Conservation (phyloP, 2,329 filamentous ascomycete species). For the Shiraia sp. region DNA sequence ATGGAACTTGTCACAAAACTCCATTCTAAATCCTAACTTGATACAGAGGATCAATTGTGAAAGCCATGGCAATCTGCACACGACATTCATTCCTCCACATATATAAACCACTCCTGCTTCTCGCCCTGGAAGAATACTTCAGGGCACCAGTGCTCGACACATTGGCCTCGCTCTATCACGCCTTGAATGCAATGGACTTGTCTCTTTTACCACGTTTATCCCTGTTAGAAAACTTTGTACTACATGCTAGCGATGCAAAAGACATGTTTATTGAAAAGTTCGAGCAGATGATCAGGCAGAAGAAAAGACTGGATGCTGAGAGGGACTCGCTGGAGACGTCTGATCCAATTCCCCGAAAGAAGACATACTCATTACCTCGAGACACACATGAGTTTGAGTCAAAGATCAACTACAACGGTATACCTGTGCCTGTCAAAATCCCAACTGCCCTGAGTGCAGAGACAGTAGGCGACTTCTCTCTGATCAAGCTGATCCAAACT, state of each 20-base stretch:
- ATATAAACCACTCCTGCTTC: slow-evolving; percentile 91
- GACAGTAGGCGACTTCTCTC: slow-evolving; percentile 94
- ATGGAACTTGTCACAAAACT: slow-evolving; percentile 9
- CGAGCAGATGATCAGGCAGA: slow-evolving; percentile 86
- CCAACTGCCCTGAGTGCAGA: slow-evolving; percentile 92
- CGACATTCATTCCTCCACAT: slow-evolving; percentile 97
- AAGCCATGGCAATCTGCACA: slow-evolving; percentile 98
- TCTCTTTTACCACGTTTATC: slow-evolving; percentile 89
- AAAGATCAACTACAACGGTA: slow-evolving; percentile 92
- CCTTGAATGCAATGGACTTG: slow-evolving; percentile 95
- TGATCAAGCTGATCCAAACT: slow-evolving; percentile 95
- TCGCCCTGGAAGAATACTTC: slow-evolving; percentile 96
- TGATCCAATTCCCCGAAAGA: slow-evolving; percentile 54
- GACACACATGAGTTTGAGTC: slow-evolving; percentile 99
- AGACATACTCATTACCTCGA: slow-evolving; percentile 75
- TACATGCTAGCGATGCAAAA: slow-evolving; percentile 90
- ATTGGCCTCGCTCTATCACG: slow-evolving; percentile 82
- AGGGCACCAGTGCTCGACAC: slow-evolving; percentile 88
- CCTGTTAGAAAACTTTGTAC: slow-evolving; percentile 78
- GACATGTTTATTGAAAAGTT: slow-evolving; percentile 98
- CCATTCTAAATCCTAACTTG: slow-evolving; percentile 13
- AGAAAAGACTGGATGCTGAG: slow-evolving; percentile 67
- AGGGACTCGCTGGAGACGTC: slow-evolving; percentile 37
- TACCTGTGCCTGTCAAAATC: slow-evolving; percentile 95
- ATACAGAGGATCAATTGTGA: slow-evolving; percentile 83